Conservation (phyloP, 352 stramenopile species). For the Globisporangium apiculatum region DNA sequence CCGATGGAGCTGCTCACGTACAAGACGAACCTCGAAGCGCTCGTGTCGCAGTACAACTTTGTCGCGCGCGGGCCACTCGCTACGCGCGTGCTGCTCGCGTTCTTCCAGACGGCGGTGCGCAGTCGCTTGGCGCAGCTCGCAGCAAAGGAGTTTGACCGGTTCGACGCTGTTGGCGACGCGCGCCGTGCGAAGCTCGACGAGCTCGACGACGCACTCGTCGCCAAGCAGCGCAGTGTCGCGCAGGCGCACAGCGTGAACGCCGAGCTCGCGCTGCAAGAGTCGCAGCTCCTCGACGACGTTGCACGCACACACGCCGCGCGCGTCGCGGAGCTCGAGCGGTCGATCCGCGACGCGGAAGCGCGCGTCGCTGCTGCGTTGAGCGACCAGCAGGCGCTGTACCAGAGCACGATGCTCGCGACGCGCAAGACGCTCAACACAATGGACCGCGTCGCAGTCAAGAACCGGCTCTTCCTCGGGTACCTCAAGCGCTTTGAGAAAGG, state of each 20-base stretch:
- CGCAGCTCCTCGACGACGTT: slow-evolving; percentile 35
- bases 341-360: slow-evolving; percentile 29
- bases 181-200: slow-evolving; percentile 43
- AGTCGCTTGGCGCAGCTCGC: slow-evolving; percentile 36
- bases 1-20: slow-evolving; percentile 68
- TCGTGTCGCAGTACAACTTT: slow-evolving; percentile 78
- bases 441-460: slow-evolving; percentile 58
- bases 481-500: slow-evolving; percentile 73
- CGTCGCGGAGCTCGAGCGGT: slow-evolving; percentile 24
- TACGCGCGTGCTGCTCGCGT: slow-evolving; percentile 41
- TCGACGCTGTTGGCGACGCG: slow-evolving; percentile 37
- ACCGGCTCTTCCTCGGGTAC: slow-evolving; percentile 59
- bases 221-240: slow-evolving; percentile 37
- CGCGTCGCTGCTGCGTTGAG: slow-evolving; percentile 42
- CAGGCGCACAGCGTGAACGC: slow-evolving; percentile 39
- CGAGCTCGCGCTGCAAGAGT: slow-evolving; percentile 43
- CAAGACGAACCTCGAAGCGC: slow-evolving; percentile 71
- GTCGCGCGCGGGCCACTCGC: slow-evolving; percentile 47
- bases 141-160: slow-evolving; percentile 55
- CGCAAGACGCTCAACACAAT: slow-evolving; percentile 73
- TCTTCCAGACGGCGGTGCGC: slow-evolving; percentile 49
- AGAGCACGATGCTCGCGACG: slow-evolving; percentile 72
- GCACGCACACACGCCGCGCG: slow-evolving; percentile 36
- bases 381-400: slow-evolving; percentile 61
- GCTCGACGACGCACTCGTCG: slow-evolving; percentile 38